These are phyloP conservation scores for Mycena metata DNA, from an alignment of 768 basidiomycete genomes.

Conservation along the genomic window DNA sequence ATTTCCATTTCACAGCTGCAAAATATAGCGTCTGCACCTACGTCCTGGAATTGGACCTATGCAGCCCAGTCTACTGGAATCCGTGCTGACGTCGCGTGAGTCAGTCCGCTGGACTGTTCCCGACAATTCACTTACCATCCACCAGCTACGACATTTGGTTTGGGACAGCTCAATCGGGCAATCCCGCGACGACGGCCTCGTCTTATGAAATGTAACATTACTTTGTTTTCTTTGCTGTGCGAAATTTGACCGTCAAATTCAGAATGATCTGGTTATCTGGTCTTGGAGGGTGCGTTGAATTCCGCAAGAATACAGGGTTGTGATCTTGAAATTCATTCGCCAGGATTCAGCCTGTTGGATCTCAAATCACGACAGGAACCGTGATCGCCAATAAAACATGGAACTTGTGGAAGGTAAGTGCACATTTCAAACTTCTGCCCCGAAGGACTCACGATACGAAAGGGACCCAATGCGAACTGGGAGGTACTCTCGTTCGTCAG, in stretches of 20 bases:
- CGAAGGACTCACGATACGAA: slow-evolving; percentile 58
- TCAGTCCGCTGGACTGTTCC: background rate
- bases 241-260: slow-evolving; percentile 1
- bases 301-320: background rate
- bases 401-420: slow-evolving; percentile 68
- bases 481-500: slow-evolving; percentile 70
- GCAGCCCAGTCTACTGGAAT: slow-evolving; percentile 57
- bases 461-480: slow-evolving; percentile 67
- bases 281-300: slow-evolving; percentile 60
- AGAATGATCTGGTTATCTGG: slow-evolving; percentile 76
- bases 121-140: background rate
- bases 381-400: slow-evolving; percentile 64
- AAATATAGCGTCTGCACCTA: slow-evolving; percentile 59
- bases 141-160: slow-evolving; percentile 69
- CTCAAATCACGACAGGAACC: slow-evolving; percentile 57
- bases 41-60: slow-evolving; percentile 67
- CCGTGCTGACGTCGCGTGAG: slow-evolving; percentile 68
- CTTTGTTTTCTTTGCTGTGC: background rate
- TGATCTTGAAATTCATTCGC: background rate
- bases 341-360: slow-evolving; percentile 71
- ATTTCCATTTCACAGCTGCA: slow-evolving; percentile 48
- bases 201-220: slow-evolving; percentile 65
- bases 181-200: slow-evolving; percentile 61
- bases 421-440: slow-evolving; percentile 64
- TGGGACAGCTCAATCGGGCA: slow-evolving; percentile 57